Percentiles rank a stretch among this genome's conserved stretches.
Conservation (phyloP, 805 yeast genomes). For the Tetrapisispora phaffii region DNA sequence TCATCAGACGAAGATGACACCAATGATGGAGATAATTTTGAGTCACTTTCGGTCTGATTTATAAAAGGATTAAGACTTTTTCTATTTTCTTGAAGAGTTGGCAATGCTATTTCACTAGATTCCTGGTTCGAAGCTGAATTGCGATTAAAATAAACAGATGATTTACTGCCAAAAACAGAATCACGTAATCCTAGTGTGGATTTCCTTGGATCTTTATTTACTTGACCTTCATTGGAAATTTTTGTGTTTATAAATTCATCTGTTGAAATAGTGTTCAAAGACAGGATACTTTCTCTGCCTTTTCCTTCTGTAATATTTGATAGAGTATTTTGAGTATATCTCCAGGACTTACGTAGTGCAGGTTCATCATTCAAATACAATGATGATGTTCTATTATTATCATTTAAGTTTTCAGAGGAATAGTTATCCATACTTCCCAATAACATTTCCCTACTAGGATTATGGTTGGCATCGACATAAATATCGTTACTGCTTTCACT, state of each 20-base stretch:
- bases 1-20: conserved; percentile 25
- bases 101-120: conserved; percentile 4
- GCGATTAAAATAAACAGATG: not conserved
- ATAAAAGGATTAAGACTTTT: conserved; percentile 2
- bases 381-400: conserved; percentile 23
- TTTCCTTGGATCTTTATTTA: conserved; percentile 36
- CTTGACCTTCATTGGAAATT: conserved; percentile 50
- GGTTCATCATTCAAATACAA: conserved; percentile 28
- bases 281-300: conserved; percentile 51
- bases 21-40: conserved; percentile 2
- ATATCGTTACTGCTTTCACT: conserved; percentile 10
- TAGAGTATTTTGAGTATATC: conserved; percentile 28
- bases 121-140: not conserved
- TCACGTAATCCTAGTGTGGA: conserved; percentile 34
- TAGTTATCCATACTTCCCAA: conserved; percentile 12
- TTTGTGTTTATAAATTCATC: conserved; percentile 73
- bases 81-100: conserved; percentile 9
- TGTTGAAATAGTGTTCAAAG: conserved; percentile 78
- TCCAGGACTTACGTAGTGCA: conserved; percentile 47
- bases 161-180: conserved; percentile 29
- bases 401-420: conserved; percentile 18
- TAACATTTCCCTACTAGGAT: conserved; percentile 34
- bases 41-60: not conserved
- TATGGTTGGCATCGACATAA: conserved; percentile 33
- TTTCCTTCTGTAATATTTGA: not conserved